A percentile compares a stretch with the other conserved stretches of the same genome.
These are phyloP conservation scores for Coprinellus aureogranulatus DNA, from an alignment of 768 basidiomycete species.

Conservation along the genomic window DNA sequence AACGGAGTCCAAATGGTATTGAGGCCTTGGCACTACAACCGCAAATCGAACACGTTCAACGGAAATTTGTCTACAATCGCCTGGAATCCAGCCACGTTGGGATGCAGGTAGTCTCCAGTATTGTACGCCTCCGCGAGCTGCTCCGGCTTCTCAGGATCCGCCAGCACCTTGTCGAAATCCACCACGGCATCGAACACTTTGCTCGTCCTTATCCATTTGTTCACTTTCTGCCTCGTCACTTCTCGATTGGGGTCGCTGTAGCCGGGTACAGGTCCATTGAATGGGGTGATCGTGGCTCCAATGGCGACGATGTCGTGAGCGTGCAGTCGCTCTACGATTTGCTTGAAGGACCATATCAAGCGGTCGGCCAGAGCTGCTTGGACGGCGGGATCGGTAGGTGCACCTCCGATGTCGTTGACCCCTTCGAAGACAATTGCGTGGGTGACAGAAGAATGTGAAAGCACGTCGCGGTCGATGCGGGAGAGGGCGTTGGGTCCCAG, in stretches of 20 bases:
- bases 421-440: conserved; percentile 54
- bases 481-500: conserved; percentile 46
- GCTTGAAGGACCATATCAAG: conserved; percentile 44
- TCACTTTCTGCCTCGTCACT: conserved; percentile 39
- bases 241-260: conserved; percentile 41
- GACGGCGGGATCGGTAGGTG: conserved; percentile 27
- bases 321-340: conserved; percentile 43
- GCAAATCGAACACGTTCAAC: conserved; percentile 31
- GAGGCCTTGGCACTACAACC: too few relatives aligned
- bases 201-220: conserved; percentile 41
- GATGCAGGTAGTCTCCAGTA: conserved; percentile 49
- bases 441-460: conserved; percentile 43
- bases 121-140: conserved; percentile 37
- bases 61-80: conserved; percentile 42
- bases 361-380: conserved; percentile 38
- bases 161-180: conserved; percentile 44
- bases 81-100: conserved; percentile 44
- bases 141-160: conserved; percentile 35
- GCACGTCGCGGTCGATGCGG: conserved; percentile 51
- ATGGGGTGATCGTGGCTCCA: conserved; percentile 52
- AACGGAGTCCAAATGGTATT: too few relatives aligned
- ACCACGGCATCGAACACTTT: conserved; percentile 44
- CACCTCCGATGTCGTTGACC: conserved; percentile 52
- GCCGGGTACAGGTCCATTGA: conserved; percentile 36
- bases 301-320: conserved; percentile 43